Conservation (phyloP, 176 grass and related monocot species). For the Oryza coarctata region DNA sequence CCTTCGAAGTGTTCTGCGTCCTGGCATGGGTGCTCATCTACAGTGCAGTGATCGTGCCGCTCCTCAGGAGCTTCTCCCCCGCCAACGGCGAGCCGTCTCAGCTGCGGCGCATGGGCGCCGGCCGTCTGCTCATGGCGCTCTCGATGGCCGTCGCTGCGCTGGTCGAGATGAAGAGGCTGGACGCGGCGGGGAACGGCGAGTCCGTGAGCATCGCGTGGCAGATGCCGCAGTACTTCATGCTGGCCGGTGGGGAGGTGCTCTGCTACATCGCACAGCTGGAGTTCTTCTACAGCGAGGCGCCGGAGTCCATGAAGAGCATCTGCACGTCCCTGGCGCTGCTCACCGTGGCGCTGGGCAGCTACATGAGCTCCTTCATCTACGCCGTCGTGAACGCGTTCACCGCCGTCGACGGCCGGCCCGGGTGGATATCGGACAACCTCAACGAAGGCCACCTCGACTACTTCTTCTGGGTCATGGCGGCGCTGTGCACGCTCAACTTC, state of each 20-base stretch:
- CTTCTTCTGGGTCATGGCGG: slow-evolving; percentile 58
- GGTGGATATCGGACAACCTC: slow-evolving; percentile 71
- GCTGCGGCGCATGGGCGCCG: slow-evolving; percentile 64
- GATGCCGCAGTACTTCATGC: slow-evolving; percentile 66
- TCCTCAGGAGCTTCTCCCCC: slow-evolving; percentile 11
- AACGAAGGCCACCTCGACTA: slow-evolving; percentile 66
- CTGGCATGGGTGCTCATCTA: slow-evolving; percentile 54
- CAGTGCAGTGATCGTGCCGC: slow-evolving; percentile 44
- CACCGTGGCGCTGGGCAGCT: slow-evolving; percentile 65
- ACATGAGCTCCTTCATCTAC: slow-evolving; percentile 66
- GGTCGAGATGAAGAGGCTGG: slow-evolving; percentile 51
- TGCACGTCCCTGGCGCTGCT: slow-evolving; percentile 64
- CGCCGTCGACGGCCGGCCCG: slow-evolving; percentile 16
- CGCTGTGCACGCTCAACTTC: slow-evolving; percentile 52
- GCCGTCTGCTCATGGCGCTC: slow-evolving; percentile 53
- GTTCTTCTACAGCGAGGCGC: slow-evolving; percentile 80
- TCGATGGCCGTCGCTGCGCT: slow-evolving; percentile 56
- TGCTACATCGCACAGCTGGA: slow-evolving; percentile 70
- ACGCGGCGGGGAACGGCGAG: slow-evolving; percentile 16
- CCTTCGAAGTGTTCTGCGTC: slow-evolving; percentile 50
- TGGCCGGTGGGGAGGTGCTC: slow-evolving; percentile 60
- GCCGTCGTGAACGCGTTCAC: slow-evolving; percentile 42
- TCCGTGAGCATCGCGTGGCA: slow-evolving; percentile 62
- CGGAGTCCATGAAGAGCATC: slow-evolving; percentile 75
- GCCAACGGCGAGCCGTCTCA: slow-evolving; percentile 43